Evolutionary conservation across 163 green algal genomes (phyloP).

Genomic region (Scenedesmus sp.): DNA sequence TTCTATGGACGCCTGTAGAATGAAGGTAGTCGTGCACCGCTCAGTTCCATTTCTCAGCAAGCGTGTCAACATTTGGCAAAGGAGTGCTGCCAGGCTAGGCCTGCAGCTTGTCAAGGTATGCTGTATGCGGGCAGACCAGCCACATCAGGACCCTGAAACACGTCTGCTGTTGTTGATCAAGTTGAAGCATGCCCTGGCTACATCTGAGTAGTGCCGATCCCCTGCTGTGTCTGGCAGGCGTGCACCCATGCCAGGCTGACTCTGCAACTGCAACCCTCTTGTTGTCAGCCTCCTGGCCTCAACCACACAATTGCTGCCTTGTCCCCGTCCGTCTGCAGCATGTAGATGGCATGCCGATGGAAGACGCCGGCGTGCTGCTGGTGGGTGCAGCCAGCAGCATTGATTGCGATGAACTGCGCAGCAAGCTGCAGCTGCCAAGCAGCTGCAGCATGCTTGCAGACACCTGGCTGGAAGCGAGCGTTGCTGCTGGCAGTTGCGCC

Average conservation of each 20-base stretch:
- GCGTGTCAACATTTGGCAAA: conserved; percentile 16
- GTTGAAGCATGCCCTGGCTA: not conserved
- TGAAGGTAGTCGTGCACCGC: conserved; percentile 19
- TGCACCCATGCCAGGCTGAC: not conserved
- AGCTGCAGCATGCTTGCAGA: not conserved
- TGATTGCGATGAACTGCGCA: not conserved
- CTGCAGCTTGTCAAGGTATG: conserved; percentile 15
- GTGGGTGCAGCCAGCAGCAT: not conserved
- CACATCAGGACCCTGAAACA: not conserved
- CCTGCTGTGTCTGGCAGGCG: not conserved
- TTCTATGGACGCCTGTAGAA: not conserved
- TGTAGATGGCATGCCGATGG: not conserved
- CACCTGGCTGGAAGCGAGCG: conserved; percentile 5
- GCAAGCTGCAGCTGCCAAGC: not conserved
- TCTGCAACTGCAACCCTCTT: not conserved
- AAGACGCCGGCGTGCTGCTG: not conserved
- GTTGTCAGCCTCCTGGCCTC: too few relatives aligned
- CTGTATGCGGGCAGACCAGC: not conserved
- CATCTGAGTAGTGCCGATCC: too few relatives aligned
- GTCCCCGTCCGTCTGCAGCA: conserved; percentile 10
- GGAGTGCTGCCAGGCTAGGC: conserved; percentile 12
- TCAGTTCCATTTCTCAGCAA: conserved; percentile 27
- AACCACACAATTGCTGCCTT: too few relatives aligned
- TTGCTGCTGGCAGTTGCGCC: not conserved
- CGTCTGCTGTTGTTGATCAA: not conserved